These are phyloP conservation scores for Gracilaria gracilis DNA, from an alignment of 23 red algal species.

Conservation along the genomic window DNA sequence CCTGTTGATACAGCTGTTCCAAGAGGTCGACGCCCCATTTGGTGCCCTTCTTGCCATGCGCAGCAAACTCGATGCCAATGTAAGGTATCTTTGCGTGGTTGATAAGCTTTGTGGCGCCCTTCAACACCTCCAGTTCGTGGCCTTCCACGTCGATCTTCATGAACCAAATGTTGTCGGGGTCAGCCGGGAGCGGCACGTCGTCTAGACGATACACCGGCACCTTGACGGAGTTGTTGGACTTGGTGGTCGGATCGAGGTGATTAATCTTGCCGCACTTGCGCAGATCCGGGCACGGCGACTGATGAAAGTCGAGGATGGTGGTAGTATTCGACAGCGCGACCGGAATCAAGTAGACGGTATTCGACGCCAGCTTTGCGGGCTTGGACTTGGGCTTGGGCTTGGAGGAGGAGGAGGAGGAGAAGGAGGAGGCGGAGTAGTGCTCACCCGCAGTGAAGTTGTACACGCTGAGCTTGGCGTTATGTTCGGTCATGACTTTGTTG, in stretches of 20 bases:
- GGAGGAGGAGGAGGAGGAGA: too few relatives aligned
- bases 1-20: constrained; percentile 32
- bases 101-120: constrained; percentile 44
- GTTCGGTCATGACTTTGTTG: constrained; percentile 39
- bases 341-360: constrained; percentile 34
- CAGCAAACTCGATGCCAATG: constrained; percentile 53
- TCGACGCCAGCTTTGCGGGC: not conserved
- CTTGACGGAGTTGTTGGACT: constrained; percentile 10
- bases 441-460: not conserved
- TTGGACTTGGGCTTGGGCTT: too few relatives aligned
- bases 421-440: too few relatives aligned
- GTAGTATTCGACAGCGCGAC: constrained; percentile 41
- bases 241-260: not conserved
- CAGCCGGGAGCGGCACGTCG: constrained; percentile 40
- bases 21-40: constrained; percentile 62
- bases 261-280: constrained; percentile 65
- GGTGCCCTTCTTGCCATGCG: constrained; percentile 31
- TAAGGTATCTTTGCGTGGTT: constrained; percentile 30
- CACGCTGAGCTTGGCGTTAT: constrained; percentile 1
- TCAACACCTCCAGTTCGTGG: constrained; percentile 56
- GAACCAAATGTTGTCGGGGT: constrained; percentile 39
- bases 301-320: constrained; percentile 13
- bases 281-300: constrained; percentile 32
- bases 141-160: constrained; percentile 70
- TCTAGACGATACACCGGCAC: constrained; percentile 56